These are phyloP conservation scores for Hypoxylon sp. DNA, from an alignment of 2,329 filamentous ascomycete genomes.

Conservation along the genomic window DNA sequence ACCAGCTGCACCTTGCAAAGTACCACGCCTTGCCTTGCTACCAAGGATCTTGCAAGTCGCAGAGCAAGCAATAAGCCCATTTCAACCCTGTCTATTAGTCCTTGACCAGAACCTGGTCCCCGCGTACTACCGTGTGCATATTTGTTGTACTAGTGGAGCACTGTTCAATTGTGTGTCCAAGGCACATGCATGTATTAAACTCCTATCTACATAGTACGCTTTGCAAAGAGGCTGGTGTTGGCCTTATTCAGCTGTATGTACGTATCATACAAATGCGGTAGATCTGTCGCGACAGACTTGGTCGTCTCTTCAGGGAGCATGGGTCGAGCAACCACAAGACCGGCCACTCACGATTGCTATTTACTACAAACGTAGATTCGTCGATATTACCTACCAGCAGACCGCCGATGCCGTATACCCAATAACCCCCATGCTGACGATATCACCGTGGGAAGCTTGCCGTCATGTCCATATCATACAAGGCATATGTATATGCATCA, in stretches of 20 bases:
- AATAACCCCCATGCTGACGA: slow-evolving; percentile 33
- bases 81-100: slow-evolving; percentile 24
- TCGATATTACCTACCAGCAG: slow-evolving; percentile 21
- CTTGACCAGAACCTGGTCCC: slow-evolving; percentile 27
- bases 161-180: slow-evolving; percentile 16
- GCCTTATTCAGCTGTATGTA: neutral
- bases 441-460: slow-evolving; percentile 24
- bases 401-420: slow-evolving; percentile 24
- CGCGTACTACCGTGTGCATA: slow-evolving; percentile 22
- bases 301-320: slow-evolving; percentile 15
- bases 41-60: slow-evolving; percentile 33
- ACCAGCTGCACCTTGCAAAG: slow-evolving; percentile 28
- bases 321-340: slow-evolving; percentile 14
- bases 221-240: slow-evolving; percentile 3
- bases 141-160: slow-evolving; percentile 26
- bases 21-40: slow-evolving; percentile 12
- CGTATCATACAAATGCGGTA: neutral
- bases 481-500: slow-evolving; percentile 11
- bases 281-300: slow-evolving; percentile 9
- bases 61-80: slow-evolving; percentile 31
- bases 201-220: neutral
- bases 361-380: neutral
- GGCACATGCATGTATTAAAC: neutral
- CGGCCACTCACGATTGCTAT: slow-evolving; percentile 24
- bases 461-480: slow-evolving; percentile 6